A percentile compares a stretch with the other conserved stretches of the same genome.
Conservation (phyloP, 805 yeast genomes). For the Yamadazyma sp. region DNA sequence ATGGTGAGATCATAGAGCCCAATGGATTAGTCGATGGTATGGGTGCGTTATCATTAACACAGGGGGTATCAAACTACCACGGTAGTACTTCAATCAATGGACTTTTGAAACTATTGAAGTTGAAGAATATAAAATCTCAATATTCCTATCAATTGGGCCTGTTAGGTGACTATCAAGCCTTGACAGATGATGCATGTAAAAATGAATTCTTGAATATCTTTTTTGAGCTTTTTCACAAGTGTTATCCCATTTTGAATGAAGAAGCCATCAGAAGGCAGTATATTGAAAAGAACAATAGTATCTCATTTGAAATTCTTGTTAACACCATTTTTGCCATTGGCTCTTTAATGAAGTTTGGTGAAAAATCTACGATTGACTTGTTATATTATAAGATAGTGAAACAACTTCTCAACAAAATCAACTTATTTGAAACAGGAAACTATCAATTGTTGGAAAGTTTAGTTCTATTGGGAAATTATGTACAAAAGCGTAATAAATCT, state of each 20-base stretch:
- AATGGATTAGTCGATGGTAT: constrained; percentile 10
- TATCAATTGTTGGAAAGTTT: constrained; percentile 48
- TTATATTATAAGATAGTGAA: constrained; percentile 56
- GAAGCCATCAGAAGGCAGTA: constrained; percentile 41
- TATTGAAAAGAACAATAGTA: constrained; percentile 34
- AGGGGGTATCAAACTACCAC: constrained; percentile 7
- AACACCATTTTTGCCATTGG: constrained; percentile 66
- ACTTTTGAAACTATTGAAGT: constrained; percentile 7
- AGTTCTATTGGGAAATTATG: constrained; percentile 48
- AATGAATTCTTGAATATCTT: constrained; percentile 6
- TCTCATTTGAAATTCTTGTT: constrained; percentile 51
- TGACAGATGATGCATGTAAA: constrained; percentile 1
- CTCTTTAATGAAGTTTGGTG: constrained; percentile 63
- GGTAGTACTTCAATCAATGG: constrained; percentile 12
- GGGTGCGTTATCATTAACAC: constrained; percentile 11
- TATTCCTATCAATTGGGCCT: no score
- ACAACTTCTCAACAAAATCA: constrained; percentile 33
- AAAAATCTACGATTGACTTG: constrained; percentile 40
- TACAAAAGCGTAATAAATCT: constrained; percentile 62
- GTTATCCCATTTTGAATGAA: constrained; percentile 59
- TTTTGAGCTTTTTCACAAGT: constrained; percentile 57
- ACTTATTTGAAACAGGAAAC: constrained; percentile 59
- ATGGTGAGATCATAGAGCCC: background rate
- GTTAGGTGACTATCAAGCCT: constrained; percentile 3
- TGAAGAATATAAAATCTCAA: constrained; percentile 1